A percentile compares a stretch with the other conserved stretches of the same genome.
Conservation (phyloP, 441 rosid species). For the Dalechampia spathulata region DNA sequence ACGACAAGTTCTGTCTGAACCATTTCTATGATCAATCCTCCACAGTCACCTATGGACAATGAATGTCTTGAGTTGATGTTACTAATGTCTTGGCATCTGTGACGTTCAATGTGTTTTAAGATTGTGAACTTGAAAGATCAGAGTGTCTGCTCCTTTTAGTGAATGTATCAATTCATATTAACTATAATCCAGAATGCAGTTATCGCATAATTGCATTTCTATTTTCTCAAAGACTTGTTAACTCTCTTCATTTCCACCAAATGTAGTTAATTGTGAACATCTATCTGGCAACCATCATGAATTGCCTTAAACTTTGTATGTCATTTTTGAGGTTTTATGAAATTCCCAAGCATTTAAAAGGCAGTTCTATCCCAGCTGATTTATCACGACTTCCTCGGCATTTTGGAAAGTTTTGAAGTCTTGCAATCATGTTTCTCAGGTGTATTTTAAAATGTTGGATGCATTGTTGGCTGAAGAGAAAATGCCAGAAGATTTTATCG, state of each 20-base stretch:
- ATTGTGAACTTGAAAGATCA: background rate
- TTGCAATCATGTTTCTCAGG: constrained; percentile 32
- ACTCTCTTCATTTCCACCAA: background rate
- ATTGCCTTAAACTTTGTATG: background rate
- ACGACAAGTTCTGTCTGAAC: background rate
- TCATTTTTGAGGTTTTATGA: background rate
- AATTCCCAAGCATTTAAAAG: background rate
- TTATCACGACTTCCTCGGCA: too few relatives aligned
- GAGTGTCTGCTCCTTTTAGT: background rate
- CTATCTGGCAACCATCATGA: background rate
- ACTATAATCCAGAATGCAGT: background rate
- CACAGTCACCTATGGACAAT: background rate
- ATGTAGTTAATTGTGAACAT: too few relatives aligned
- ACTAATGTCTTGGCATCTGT: background rate
- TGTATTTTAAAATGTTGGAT: constrained; percentile 77
- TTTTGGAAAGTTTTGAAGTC: constrained; percentile 6
- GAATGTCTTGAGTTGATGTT: background rate
- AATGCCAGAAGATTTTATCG: constrained; percentile 61
- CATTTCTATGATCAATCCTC: background rate
- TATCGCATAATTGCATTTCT: background rate
- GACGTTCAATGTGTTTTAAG: background rate
- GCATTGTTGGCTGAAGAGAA: constrained; percentile 71
- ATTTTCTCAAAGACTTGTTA: background rate
- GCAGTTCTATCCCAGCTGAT: background rate
- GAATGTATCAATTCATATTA: background rate